Evolutionary conservation across 352 stramenopile genomes (phyloP).

Genomic region (Peronospora destructor): DNA sequence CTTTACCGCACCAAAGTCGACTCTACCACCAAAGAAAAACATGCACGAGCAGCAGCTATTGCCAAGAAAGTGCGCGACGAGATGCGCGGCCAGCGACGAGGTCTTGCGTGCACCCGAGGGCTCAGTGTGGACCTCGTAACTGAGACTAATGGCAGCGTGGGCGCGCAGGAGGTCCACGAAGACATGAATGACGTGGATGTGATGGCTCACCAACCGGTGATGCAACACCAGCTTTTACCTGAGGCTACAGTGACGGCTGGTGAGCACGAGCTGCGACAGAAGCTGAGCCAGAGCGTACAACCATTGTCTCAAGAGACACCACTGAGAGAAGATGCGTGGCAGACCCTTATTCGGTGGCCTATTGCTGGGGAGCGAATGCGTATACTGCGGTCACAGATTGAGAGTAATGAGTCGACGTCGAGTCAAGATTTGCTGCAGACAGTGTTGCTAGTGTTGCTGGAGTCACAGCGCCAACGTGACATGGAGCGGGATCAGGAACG

Average conservation of each 20-base stretch:
- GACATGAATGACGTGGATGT: constrained; percentile 23
- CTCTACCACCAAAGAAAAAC: constrained; percentile 21
- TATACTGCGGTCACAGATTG: constrained; percentile 17
- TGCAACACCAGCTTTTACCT: constrained; percentile 6
- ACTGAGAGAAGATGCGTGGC: constrained; percentile 23
- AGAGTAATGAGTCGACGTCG: constrained; percentile 13
- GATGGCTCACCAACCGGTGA: constrained; percentile 10
- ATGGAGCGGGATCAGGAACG: constrained; percentile 28
- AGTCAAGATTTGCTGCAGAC: constrained; percentile 29
- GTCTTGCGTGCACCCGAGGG: constrained; percentile 3
- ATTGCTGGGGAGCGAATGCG: constrained; percentile 21
- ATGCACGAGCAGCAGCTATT: constrained; percentile 14
- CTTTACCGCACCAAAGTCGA: constrained; percentile 29
- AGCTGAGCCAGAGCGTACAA: constrained; percentile 15
- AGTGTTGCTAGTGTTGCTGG: constrained; percentile 26
- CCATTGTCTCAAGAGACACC: constrained; percentile 12
- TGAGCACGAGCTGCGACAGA: constrained; percentile 24
- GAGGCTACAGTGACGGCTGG: constrained; percentile 15
- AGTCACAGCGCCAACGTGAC: constrained; percentile 29
- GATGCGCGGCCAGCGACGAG: constrained; percentile 28
- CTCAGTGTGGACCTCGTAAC: constrained; percentile 16
- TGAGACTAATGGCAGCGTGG: constrained; percentile 5
- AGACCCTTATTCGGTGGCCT: constrained; percentile 21
- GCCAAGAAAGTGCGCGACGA: constrained; percentile 34
- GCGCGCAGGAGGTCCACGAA: constrained; percentile 16